These are phyloP conservation scores for Fusarium humuli DNA, from an alignment of 2,329 filamentous ascomycete species.

Conservation along the genomic window DNA sequence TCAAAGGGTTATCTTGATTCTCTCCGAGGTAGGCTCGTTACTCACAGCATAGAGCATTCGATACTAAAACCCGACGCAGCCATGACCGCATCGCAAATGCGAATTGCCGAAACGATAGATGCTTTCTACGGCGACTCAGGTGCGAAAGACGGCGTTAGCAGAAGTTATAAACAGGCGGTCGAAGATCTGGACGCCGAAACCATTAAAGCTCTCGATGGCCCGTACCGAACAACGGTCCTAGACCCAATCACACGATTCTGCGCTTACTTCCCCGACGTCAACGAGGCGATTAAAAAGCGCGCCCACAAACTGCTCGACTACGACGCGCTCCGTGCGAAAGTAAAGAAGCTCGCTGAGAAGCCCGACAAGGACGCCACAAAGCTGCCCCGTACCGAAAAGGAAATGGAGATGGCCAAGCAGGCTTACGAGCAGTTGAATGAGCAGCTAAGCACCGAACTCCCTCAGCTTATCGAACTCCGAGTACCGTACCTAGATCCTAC, in stretches of 20 bases:
- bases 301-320: conserved; percentile 99
- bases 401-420: conserved; percentile 91
- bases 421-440: conserved; percentile 98
- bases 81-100: conserved; percentile 99
- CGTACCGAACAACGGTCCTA: conserved; percentile 92
- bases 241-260: conserved; percentile 97
- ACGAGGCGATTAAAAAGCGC: conserved; percentile 99
- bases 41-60: background rate
- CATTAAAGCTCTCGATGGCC: conserved; percentile 96
- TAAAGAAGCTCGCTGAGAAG: conserved; percentile 97
- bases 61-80: conserved; percentile 63
- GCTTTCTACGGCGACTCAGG: conserved; percentile 98
- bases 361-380: conserved; percentile 98
- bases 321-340: conserved; percentile 92
- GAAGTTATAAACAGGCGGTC: conserved; percentile 98
- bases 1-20: conserved; percentile 98
- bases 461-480: conserved; percentile 94
- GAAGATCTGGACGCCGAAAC: conserved; percentile 98
- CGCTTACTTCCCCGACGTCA: conserved; percentile 98
- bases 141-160: conserved; percentile 91
- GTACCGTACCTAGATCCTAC: conserved; percentile 97
- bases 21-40: conserved; percentile 73
- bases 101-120: conserved; percentile 98
- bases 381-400: conserved; percentile 94
- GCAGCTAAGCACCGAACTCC: conserved; percentile 90